Evolutionary conservation across 305 asterid species (phyloP).

Genomic region (Fraxinus velutina): DNA sequence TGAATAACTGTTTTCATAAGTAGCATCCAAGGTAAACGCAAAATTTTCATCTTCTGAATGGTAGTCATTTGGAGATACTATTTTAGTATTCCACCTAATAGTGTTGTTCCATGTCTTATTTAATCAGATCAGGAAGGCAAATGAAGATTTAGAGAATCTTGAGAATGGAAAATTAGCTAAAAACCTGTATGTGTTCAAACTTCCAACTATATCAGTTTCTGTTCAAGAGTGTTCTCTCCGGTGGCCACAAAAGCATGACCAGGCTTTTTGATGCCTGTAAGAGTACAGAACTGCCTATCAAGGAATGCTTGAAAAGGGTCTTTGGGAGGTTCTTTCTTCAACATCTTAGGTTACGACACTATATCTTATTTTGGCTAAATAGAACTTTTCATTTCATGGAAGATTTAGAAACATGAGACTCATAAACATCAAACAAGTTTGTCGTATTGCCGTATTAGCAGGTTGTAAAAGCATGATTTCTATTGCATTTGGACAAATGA

Average conservation of each 20-base stretch:
- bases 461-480: not conserved
- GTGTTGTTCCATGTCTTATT: not conserved
- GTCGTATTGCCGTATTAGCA: not conserved
- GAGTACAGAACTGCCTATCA: not conserved
- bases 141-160: slow-evolving; percentile 43
- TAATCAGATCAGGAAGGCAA: slow-evolving; percentile 39
- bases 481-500: not conserved
- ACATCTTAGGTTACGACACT: not conserved
- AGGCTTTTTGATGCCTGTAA: not conserved
- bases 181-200: slow-evolving; percentile 20
- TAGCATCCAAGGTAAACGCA: not conserved
- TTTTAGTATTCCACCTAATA: not conserved
- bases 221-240: slow-evolving; percentile 56
- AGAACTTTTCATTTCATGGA: not conserved
- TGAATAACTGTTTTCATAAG: not conserved
- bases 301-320: not conserved
- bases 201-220: slow-evolving; percentile 30
- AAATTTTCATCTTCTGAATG: not conserved
- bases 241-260: slow-evolving; percentile 51
- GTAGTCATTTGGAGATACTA: not conserved
- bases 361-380: not conserved
- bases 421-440: not conserved
- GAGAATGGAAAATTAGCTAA: slow-evolving; percentile 27
- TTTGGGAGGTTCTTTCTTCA: not conserved
- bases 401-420: not conserved